These are phyloP conservation scores for Eucalyptus polyanthemos DNA, from an alignment of 345 rosid species.

Conservation along the genomic window DNA sequence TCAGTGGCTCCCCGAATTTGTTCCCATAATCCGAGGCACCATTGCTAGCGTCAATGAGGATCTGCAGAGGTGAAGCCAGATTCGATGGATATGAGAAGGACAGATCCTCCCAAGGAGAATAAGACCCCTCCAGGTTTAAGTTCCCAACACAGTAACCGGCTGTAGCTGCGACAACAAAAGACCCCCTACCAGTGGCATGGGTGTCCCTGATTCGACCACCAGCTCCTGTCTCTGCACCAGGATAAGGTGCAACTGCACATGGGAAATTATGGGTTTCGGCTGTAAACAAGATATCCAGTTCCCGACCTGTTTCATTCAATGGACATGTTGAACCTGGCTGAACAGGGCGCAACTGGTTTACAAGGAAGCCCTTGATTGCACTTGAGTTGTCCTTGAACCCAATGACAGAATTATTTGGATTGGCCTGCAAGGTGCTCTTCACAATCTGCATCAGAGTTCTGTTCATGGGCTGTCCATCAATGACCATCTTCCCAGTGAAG, in stretches of 20 bases:
- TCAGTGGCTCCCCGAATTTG: conserved; percentile 93
- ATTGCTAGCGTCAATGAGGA: conserved; percentile 82
- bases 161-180: conserved; percentile 74
- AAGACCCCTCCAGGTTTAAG: conserved; percentile 65
- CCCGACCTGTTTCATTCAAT: conserved; percentile 25
- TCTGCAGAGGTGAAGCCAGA: conserved; percentile 82
- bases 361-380: conserved; percentile 81
- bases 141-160: conserved; percentile 94
- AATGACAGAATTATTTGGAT: conserved; percentile 75
- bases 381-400: conserved; percentile 95
- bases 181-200: conserved; percentile 96
- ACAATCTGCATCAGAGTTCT: conserved; percentile 91
- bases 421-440: conserved; percentile 79
- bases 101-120: conserved; percentile 86
- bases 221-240: conserved; percentile 97
- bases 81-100: conserved; percentile 71
- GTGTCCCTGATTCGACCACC: conserved; percentile 98
- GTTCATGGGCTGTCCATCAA: conserved; percentile 74
- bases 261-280: conserved; percentile 98
- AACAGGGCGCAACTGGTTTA: conserved; percentile 51
- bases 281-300: conserved; percentile 78
- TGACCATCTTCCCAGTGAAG: conserved; percentile 77
- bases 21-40: conserved; percentile 97
- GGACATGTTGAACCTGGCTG: conserved; percentile 66
- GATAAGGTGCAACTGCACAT: conserved; percentile 97